A percentile compares a stretch with the other conserved stretches of the same genome.
These are phyloP conservation scores for Tetrapisispora namnaoensis DNA, from an alignment of 805 yeast genomes.

Conservation along the genomic window DNA sequence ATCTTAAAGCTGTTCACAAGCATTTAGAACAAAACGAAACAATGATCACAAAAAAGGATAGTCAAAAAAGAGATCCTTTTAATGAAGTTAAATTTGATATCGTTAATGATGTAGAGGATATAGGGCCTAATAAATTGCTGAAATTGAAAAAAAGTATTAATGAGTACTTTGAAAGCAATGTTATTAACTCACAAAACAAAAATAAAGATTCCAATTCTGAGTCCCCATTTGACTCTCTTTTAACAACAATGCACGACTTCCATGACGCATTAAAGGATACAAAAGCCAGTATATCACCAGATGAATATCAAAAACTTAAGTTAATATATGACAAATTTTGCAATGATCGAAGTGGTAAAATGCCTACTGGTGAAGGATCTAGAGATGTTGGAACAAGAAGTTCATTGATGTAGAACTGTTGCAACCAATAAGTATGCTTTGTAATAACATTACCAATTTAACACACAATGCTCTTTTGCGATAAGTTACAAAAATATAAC, in stretches of 20 bases:
- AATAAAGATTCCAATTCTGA: constrained; percentile 1
- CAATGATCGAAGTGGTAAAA: constrained; percentile 69
- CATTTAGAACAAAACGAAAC: constrained; percentile 34
- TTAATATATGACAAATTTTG: constrained; percentile 63
- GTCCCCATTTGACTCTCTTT: constrained; percentile 1
- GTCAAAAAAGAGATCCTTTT: neutral
- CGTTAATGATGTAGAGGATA: neutral
- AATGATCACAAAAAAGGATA: neutral
- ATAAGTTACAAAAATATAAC: too few relatives aligned
- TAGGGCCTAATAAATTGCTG: neutral
- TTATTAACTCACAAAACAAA: neutral
- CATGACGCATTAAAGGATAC: constrained; percentile 59
- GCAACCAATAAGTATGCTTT: too few relatives aligned
- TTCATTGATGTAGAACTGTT: constrained; percentile 53
- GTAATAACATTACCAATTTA: too few relatives aligned
- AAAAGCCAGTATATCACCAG: constrained; percentile 76
- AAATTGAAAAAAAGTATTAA: neutral
- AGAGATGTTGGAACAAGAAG: constrained; percentile 77
- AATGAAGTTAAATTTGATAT: neutral
- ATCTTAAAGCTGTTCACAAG: constrained; percentile 72
- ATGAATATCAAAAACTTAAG: constrained; percentile 55
- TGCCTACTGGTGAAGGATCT: constrained; percentile 80
- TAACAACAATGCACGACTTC: constrained; percentile 46
- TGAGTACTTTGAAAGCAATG: neutral
- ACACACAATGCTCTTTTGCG: too few relatives aligned